Conservation (phyloP, 2,329 filamentous ascomycete species). For the Penicillium sp. region DNA sequence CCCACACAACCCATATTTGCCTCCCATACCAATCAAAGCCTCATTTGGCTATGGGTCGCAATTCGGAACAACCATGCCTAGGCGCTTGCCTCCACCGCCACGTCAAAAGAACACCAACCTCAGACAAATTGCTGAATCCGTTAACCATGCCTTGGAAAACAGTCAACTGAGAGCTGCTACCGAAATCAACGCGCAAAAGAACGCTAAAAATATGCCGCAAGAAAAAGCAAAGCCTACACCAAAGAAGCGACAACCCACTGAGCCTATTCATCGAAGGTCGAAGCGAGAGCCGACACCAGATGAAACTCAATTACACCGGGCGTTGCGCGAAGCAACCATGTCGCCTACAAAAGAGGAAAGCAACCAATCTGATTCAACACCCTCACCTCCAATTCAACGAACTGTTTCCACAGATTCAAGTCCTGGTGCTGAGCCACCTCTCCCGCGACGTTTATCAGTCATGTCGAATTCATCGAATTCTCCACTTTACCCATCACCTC, state of each 20-base stretch:
- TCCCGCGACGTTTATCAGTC: slow-evolving; percentile 15
- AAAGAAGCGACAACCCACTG: not conserved
- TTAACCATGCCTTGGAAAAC: slow-evolving; percentile 1
- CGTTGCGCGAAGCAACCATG: slow-evolving; percentile 28
- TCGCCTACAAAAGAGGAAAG: slow-evolving; percentile 15
- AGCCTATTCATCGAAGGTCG: slow-evolving; percentile 12
- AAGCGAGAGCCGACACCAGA: slow-evolving; percentile 38
- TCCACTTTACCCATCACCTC: slow-evolving; percentile 31
- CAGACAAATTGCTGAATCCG: not conserved
- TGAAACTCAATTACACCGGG: slow-evolving; percentile 31
- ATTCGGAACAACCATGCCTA: not conserved
- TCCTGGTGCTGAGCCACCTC: slow-evolving; percentile 26
- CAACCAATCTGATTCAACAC: slow-evolving; percentile 31
- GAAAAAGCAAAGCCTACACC: not conserved
- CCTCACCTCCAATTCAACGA: slow-evolving; percentile 35
- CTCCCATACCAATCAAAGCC: not conserved
- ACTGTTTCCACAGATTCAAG: slow-evolving; percentile 35
- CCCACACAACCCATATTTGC: not conserved
- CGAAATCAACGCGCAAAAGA: not conserved
- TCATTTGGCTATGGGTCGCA: slow-evolving; percentile 3
- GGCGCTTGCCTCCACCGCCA: not conserved
- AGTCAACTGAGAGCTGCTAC: not conserved
- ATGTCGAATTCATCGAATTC: slow-evolving; percentile 19
- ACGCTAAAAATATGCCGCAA: not conserved
- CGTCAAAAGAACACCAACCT: not conserved